Base-by-base conservation (phyloP, 495 filamentous ascomycete genomes). In the Penicillium taxi region DNA sequence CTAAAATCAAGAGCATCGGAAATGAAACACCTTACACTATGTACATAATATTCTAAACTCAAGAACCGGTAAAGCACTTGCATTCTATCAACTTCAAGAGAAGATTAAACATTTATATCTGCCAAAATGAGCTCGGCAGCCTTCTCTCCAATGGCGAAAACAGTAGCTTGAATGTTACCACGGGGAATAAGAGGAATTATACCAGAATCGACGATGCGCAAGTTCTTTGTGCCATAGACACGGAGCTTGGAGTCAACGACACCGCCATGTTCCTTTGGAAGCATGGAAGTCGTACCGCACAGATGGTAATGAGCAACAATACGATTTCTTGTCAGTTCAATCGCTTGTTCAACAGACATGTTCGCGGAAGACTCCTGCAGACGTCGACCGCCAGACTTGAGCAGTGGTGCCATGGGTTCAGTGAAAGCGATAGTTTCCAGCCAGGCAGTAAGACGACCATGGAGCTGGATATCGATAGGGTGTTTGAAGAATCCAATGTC, bases 141-240 rank as follows among this genome's bases (percentile, higher is more conserved):
- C 44, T 68, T 73, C 56, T 79, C 75, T 6, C 65, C 72, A 45
- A 77, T 59, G 6, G 69, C 72, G 54, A 74, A 78, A 2, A 76
- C 66, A 4, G 65, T 69, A 8, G 55, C 60, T 27, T 67, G 53
- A 28, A 69, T 49, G 51, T 78, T 69, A 4, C 63, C 67, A 29
- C 64, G 62, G 11, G 69, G 56, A 39, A 66, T 61, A 18, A 69
- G 46, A 9, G 74, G 70, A 35, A 69, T 67, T 16, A 79, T 47
- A 19, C 65, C 55, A 0, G 74, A 69, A 43, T 73, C 75, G 0
- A 74, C 72, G 2, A 81, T 72, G 0, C 73, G 53, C 33, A 77
- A 44, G 2, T 62, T 56, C 36, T 64, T 47, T 2, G 72, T 66
- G 0, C 69, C 70, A 39, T 72, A 63, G 9, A 76, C 69, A 25